A percentile compares a stretch with the other conserved stretches of the same genome.
Evolutionary conservation across 352 stramenopile genomes (phyloP).

Genomic region (Phytophthora multivora): DNA sequence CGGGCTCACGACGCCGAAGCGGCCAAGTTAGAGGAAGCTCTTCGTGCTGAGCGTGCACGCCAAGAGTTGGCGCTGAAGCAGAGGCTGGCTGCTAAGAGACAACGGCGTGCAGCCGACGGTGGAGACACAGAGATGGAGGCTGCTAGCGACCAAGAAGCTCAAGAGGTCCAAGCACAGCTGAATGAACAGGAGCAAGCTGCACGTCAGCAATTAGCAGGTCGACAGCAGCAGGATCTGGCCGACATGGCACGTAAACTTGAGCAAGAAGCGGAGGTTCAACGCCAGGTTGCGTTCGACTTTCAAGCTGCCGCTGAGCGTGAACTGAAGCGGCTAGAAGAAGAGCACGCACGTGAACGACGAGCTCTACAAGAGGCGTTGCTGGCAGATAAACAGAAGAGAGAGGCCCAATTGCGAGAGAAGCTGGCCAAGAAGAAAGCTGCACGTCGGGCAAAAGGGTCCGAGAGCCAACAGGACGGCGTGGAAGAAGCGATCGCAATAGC

Average conservation of each 20-base stretch:
- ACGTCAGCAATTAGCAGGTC: constrained; percentile 21
- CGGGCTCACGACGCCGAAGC: constrained; percentile 33
- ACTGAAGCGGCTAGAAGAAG: constrained; percentile 47
- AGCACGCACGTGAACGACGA: constrained; percentile 47
- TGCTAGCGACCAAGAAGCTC: constrained; percentile 7
- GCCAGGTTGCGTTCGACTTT: constrained; percentile 22
- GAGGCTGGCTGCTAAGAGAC: constrained; percentile 39
- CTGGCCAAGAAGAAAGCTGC: constrained; percentile 43
- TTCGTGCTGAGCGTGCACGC: constrained; percentile 36
- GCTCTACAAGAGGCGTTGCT: constrained; percentile 35
- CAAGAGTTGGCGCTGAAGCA: constrained; percentile 52
- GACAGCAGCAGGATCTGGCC: constrained; percentile 37
- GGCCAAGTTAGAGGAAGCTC: constrained; percentile 29
- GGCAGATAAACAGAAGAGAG: constrained; percentile 44
- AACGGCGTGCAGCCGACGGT: constrained; percentile 7
- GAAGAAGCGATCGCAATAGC: constrained; percentile 34
- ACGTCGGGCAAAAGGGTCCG: constrained; percentile 16
- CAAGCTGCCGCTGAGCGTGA: constrained; percentile 38
- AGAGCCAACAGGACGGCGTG: constrained; percentile 33
- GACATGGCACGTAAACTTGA: constrained; percentile 33
- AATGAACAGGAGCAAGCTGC: constrained; percentile 24
- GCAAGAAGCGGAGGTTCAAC: constrained; percentile 26
- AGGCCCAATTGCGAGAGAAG: constrained; percentile 50
- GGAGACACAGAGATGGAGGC: neutral
- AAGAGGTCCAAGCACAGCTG: constrained; percentile 20